Evolutionary conservation across 345 rosid genomes (phyloP), one percentile per base, ranked within the genome.

Genomic region (Dipteronia dyeriana): DNA sequence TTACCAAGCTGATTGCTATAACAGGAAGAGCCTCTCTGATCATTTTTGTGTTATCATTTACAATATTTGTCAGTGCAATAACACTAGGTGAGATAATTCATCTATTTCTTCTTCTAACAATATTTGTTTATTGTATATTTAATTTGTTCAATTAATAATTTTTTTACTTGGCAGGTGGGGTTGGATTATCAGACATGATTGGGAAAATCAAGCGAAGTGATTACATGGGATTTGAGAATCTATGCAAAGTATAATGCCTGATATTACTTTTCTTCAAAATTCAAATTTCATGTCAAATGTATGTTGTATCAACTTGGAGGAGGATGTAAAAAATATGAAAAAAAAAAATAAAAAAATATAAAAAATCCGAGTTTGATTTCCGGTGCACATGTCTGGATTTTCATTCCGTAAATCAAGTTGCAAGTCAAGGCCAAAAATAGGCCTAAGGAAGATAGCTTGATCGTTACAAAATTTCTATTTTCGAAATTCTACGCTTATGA

Each of bases 141-240:
- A 45, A 12, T 12, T 16, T 16, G 7, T 53, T 16, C n/a, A 17
- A 10, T 7, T 56, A 19, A 5, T 7, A 11, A 16, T 26, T 34
- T 45, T 3, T 49, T 3, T 49, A n/a, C 11, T 25, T 63, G 59
- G 34, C 22, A 82, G 82, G 82, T 56, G 85, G 82, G 38, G 82
- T 82, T 70, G 80, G 82, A 6, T 29, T 79, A 54, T 74, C 82
- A 8, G 79, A 71, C 84, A 73, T 75, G 79, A 77, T 82, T 20
- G 69, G 61, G 72, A 84, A 79, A 70, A 76, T 82, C 19, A 39
- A 74, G n/a, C 25, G 38, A 20, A 43, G 64, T 19, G 85, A 79
- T 4, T 82, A 74, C 77, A 74, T 77, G 85, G 87, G 85, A 14
- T 74, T 84, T 65, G 78, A 79, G 75, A 75, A 75, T 62, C 66